Percentiles rank a stretch among this genome's conserved stretches.
Conservation (phyloP, 2,329 filamentous ascomycete genomes). For the Helminthosporium solani region DNA sequence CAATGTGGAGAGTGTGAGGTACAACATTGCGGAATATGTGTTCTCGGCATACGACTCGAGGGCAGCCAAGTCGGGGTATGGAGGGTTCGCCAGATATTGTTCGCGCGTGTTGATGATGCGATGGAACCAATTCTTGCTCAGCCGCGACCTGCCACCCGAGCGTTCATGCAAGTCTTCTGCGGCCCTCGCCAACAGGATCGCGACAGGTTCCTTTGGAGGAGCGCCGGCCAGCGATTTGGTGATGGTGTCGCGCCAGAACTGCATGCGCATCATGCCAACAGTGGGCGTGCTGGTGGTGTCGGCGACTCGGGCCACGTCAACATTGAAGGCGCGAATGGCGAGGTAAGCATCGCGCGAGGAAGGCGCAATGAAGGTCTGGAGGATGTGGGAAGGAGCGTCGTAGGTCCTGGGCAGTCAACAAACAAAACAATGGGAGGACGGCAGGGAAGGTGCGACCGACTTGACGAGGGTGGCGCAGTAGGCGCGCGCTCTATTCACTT, state of each 20-base stretch:
- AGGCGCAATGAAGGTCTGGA: slow-evolving; percentile 79
- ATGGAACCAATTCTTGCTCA: slow-evolving; percentile 59
- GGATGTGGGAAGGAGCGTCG: slow-evolving; percentile 84
- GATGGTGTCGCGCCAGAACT: slow-evolving; percentile 91
- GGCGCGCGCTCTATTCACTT: slow-evolving; percentile 55
- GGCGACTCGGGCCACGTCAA: slow-evolving; percentile 86
- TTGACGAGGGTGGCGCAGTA: slow-evolving; percentile 62
- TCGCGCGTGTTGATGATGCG: slow-evolving; percentile 80
- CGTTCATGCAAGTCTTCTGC: slow-evolving; percentile 58
- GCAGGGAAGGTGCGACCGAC: slow-evolving; percentile 37
- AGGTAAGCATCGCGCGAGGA: slow-evolving; percentile 80
- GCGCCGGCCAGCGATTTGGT: slow-evolving; percentile 72
- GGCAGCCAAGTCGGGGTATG: slow-evolving; percentile 70
- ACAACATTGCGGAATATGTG: slow-evolving; percentile 90
- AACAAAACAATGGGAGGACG: slow-evolving; percentile 28
- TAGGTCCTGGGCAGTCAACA: slow-evolving; percentile 75
- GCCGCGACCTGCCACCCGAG: slow-evolving; percentile 49
- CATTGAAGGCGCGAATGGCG: slow-evolving; percentile 86
- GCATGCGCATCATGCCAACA: slow-evolving; percentile 83
- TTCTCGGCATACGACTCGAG: slow-evolving; percentile 91
- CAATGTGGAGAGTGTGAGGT: slow-evolving; percentile 77
- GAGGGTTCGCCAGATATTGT: slow-evolving; percentile 78
- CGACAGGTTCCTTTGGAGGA: slow-evolving; percentile 88
- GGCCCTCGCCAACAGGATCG: slow-evolving; percentile 75
- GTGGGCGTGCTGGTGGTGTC: slow-evolving; percentile 86